phyloP scores from a whole-genome alignment of 129 eudicot species.

The Calendula officinalis region DNA sequence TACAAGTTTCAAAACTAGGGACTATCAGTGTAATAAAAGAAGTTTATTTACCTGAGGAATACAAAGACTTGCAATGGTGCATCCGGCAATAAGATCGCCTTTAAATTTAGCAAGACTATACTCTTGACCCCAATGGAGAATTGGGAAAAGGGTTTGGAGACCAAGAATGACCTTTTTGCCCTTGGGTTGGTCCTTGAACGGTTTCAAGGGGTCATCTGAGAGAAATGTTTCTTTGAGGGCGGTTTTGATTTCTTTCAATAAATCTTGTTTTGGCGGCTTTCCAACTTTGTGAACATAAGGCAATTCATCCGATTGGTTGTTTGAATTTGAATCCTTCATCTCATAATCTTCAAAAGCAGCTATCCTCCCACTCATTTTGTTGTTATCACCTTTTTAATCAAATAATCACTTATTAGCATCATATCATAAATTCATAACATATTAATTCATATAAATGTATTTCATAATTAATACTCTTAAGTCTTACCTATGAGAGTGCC shows the following conservation, averaged over 20 bases:
- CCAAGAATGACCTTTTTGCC: slow-evolving; percentile 50
- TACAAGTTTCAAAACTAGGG: too few species aligned
- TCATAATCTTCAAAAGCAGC: slow-evolving; percentile 19
- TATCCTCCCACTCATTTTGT: slow-evolving; percentile 45
- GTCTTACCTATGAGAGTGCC: slow-evolving; percentile 17
- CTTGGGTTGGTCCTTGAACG: slow-evolving; percentile 60
- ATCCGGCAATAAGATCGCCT: slow-evolving; percentile 75
- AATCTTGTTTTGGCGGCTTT: slow-evolving; percentile 63
- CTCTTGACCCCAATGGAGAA: slow-evolving; percentile 62
- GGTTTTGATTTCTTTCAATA: slow-evolving; percentile 45
- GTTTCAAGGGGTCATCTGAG: slow-evolving; percentile 70
- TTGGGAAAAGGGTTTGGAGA: slow-evolving; percentile 59
- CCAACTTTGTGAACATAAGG: slow-evolving; percentile 77
- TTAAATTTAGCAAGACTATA: slow-evolving; percentile 56
- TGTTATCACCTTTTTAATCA: slow-evolving; percentile 31
- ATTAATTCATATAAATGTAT: neutral
- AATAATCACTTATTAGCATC: slow-evolving; percentile 8
- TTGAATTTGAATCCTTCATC: slow-evolving; percentile 23
- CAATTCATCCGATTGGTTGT: slow-evolving; percentile 20
- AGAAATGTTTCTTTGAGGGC: slow-evolving; percentile 74
- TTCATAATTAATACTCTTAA: neutral
- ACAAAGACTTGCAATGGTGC: slow-evolving; percentile 80
- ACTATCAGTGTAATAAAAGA: too few species aligned
- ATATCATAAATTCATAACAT: neutral
- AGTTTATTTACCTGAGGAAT: slow-evolving; percentile 67